Conservation (phyloP, 2,329 filamentous ascomycete species). For the Taxawa tesnikishii region DNA sequence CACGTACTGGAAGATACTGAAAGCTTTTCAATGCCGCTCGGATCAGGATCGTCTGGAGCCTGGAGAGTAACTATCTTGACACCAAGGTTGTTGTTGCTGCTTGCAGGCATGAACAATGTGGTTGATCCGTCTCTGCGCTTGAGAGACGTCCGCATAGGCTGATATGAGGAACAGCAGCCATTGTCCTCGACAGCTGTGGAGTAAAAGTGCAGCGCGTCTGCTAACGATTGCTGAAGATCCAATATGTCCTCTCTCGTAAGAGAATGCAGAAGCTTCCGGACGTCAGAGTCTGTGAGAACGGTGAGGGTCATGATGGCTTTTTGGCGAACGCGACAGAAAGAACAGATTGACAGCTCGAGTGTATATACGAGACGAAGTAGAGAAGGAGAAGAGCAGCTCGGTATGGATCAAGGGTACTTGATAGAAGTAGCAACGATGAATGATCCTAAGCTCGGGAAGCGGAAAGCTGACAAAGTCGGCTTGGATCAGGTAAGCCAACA, state of each 20-base stretch:
- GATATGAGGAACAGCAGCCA: constrained; percentile 46
- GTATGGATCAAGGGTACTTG: not conserved
- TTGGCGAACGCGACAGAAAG: no score
- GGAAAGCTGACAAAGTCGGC: no score
- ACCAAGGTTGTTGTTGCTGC: constrained; percentile 45
- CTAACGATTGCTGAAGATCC: constrained; percentile 44
- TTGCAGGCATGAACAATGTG: constrained; percentile 57
- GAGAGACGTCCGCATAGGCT: constrained; percentile 49
- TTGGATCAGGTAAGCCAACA: no score
- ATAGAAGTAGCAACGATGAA: not conserved
- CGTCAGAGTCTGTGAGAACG: constrained; percentile 44
- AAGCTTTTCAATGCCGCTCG: constrained; percentile 15
- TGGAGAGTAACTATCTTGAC: constrained; percentile 52
- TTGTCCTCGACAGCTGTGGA: constrained; percentile 47
- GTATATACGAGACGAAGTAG: no score
- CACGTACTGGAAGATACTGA: constrained; percentile 6
- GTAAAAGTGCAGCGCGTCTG: constrained; percentile 51
- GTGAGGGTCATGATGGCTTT: constrained; percentile 49
- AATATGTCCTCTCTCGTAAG: constrained; percentile 45
- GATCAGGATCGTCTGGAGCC: constrained; percentile 16
- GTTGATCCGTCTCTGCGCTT: constrained; percentile 49
- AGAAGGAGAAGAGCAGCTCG: not conserved
- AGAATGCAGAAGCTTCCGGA: constrained; percentile 42
- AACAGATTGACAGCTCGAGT: no score
- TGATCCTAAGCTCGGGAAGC: no score